Evolutionary conservation across 2,329 filamentous ascomycete genomes (phyloP), one percentile per base, ranked within the genome.

Genomic region (Hortaea sp.): DNA sequence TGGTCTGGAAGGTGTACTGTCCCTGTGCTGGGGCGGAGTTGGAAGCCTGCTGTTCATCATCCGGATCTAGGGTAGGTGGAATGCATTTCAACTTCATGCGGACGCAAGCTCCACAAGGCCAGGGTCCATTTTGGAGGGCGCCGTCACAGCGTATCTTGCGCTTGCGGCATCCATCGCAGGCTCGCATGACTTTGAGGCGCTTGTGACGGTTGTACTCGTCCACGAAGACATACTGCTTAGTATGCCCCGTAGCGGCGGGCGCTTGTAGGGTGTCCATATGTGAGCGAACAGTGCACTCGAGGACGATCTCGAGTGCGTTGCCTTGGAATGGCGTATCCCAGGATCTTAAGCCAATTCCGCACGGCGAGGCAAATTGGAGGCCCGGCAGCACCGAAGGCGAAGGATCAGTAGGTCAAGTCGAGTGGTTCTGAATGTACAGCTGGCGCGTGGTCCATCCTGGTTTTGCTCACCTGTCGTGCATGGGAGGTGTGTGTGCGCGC

Each of bases 191-290:
- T 76, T 97, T 97, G 53, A 97, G 73, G 58, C 90, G 81, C 70
- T 97, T 97, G 69, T 97, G 92, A 53, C 92, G 84, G 71, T 97
- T 97, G 68, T 97, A 92, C 67, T 97, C 90, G 67, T 97, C 90
- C 48, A 97, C 92, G 63, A 97, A 97, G 59, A 97, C 92, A 85
- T 95, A 97, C 66, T 95, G 90, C 72, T 89, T 90, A 63, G 90
- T 85, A 50, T 85, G 86, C 66, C 88, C 85, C 57, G 84, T 76
- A 51, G 74, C 69, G 62, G 69, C 46, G 49, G 58, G 53, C 41
- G 53, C 48, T 38, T 42, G 44, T 9, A n/a, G n/a, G 32, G 32
- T 9, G n/a, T 35, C 32, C 32, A 35, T 35, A n/a, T 9, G 32
- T n/a, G 53, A 45, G 42, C 28, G 29, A 31, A 10, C 10, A 27